phyloP scores from a whole-genome alignment of 352 stramenopile genomes.

The Phytophthora multivora region DNA sequence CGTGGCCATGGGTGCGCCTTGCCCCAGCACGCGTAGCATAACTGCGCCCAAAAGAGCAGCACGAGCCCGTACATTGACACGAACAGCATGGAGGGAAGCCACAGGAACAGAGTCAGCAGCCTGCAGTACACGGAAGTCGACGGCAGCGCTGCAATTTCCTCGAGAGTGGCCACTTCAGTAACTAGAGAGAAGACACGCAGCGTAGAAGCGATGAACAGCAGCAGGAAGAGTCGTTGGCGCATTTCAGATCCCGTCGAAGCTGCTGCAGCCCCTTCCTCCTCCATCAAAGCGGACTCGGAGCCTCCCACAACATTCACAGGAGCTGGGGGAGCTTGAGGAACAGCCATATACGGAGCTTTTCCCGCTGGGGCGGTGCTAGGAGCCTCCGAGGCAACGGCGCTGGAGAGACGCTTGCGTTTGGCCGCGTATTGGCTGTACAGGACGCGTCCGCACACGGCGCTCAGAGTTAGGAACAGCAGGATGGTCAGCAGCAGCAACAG shows the following conservation, averaged over 20 bases:
- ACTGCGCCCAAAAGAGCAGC: conserved; percentile 83
- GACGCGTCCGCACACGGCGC: conserved; percentile 55
- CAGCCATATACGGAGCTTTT: conserved; percentile 27
- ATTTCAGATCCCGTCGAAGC: conserved; percentile 79
- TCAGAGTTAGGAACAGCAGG: conserved; percentile 65
- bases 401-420: conserved; percentile 30
- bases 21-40: conserved; percentile 86
- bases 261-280: conserved; percentile 55
- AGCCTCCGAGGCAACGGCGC: conserved; percentile 14
- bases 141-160: conserved; percentile 41
- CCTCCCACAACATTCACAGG: conserved; percentile 38
- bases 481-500: conserved; percentile 59
- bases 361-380: conserved; percentile 7
- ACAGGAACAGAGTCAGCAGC: conserved; percentile 68
- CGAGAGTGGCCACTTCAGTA: conserved; percentile 62
- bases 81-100: conserved; percentile 83
- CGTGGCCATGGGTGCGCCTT: conserved; percentile 76
- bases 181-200: conserved; percentile 67
- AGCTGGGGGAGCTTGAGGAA: conserved; percentile 16
- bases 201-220: conserved; percentile 73
- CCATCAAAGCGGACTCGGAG: conserved; percentile 48
- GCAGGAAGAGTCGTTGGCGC: conserved; percentile 71
- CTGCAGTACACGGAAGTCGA: conserved; percentile 50
- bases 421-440: conserved; percentile 52
- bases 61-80: conserved; percentile 86